Percentiles rank a stretch among this genome's conserved stretches.
Conservation (phyloP, 176 grass and related monocot species). For the Cocos nucifera region DNA sequence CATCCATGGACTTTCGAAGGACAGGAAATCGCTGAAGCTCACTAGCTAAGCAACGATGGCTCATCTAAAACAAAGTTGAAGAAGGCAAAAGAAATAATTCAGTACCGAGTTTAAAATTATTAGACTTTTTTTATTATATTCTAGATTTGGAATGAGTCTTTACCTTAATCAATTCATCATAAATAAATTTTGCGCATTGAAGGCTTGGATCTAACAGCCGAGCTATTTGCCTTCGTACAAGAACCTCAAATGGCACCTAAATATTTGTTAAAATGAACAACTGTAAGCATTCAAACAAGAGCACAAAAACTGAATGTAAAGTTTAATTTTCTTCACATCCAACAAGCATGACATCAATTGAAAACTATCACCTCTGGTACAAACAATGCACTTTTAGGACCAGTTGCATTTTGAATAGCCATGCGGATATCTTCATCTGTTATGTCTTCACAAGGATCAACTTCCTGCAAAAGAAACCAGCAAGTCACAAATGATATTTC, state of each 20-base stretch:
- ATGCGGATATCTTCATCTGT: constrained; percentile 75
- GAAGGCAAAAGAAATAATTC: too few relatives aligned
- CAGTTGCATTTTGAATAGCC: constrained; percentile 77
- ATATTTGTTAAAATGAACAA: constrained; percentile 16
- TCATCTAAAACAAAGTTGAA: constrained; percentile 35
- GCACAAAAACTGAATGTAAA: too few relatives aligned
- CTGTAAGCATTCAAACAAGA: too few relatives aligned
- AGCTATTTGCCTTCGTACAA: constrained; percentile 81
- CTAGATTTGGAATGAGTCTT: background rate
- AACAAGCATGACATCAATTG: too few relatives aligned
- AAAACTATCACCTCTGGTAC: constrained; percentile 59
- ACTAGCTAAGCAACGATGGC: constrained; percentile 73
- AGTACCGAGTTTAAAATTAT: too few relatives aligned
- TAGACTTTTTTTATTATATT: too few relatives aligned
- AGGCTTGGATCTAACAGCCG: constrained; percentile 90
- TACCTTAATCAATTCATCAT: constrained; percentile 97
- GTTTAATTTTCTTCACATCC: too few relatives aligned
- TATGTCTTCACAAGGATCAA: constrained; percentile 83
- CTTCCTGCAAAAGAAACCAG: constrained; percentile 46
- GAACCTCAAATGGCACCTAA: constrained; percentile 90
- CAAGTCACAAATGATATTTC: background rate
- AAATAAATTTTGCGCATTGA: constrained; percentile 92
- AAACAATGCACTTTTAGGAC: constrained; percentile 84
- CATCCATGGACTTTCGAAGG: constrained; percentile 72
- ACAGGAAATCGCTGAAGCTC: constrained; percentile 67